phyloP scores from a whole-genome alignment of 2,329 filamentous ascomycete species.

The Macrophomina phaseolina region DNA sequence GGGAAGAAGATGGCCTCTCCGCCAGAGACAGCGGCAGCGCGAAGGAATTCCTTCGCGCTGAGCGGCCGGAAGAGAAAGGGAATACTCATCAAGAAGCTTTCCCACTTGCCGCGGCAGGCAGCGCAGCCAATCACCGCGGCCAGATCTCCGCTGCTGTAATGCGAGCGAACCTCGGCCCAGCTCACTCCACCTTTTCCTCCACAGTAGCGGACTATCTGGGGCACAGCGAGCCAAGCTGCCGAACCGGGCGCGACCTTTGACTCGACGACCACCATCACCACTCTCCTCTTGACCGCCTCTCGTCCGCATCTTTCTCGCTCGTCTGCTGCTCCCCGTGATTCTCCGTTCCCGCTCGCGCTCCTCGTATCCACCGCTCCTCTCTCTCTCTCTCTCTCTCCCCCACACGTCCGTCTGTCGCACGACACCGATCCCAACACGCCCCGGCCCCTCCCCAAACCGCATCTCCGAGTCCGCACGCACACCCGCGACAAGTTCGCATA shows the following conservation, averaged over 20 bases:
- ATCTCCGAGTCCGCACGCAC: background rate
- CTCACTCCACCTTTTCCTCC: conserved; percentile 12
- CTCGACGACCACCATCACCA: background rate
- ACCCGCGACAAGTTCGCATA: too few relatives aligned
- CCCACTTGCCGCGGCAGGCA: background rate
- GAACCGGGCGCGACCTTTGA: background rate
- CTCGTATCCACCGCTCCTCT: background rate
- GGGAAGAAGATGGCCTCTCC: background rate
- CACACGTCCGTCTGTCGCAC: background rate
- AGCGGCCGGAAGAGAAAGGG: too few relatives aligned
- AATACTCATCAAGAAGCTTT: background rate
- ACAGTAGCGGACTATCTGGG: too few relatives aligned
- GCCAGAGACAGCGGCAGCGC: background rate
- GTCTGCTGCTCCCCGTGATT: background rate
- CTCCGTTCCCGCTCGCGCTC: background rate
- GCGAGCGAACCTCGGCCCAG: conserved; percentile 18
- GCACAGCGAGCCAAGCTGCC: conserved; percentile 7
- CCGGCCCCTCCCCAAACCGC: background rate
- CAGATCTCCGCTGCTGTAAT: conserved; percentile 21
- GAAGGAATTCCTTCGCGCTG: conserved; percentile 7
- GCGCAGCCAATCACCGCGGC: conserved; percentile 9
- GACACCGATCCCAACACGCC: background rate
- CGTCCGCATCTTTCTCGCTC: background rate
- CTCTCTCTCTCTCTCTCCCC: background rate
- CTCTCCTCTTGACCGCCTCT: background rate